Percentiles rank a stretch among this genome's conserved stretches.
Evolutionary conservation across 2,329 filamentous ascomycete genomes (phyloP).

Genomic region (Ophiostoma himal-ulmi): DNA sequence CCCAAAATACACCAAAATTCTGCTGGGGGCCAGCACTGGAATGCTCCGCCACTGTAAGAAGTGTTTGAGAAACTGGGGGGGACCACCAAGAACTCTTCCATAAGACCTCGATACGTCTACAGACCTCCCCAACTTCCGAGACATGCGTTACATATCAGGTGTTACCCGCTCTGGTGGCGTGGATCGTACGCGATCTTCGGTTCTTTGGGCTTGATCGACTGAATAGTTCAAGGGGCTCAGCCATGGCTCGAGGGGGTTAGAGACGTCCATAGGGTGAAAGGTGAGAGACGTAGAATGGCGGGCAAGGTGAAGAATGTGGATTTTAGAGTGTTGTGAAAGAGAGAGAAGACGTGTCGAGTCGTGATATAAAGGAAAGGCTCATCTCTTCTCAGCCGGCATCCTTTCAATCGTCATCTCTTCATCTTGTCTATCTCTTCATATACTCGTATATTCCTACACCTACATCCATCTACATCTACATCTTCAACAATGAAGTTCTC

Average conservation of each 20-base stretch:
- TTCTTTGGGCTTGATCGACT: conserved; percentile 2
- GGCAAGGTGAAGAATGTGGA: neutral
- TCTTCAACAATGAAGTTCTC: neutral
- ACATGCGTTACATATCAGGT: conserved; percentile 7
- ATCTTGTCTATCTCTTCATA: neutral
- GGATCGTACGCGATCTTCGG: neutral
- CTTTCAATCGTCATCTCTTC: neutral
- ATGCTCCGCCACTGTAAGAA: conserved; percentile 7
- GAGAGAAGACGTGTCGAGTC: neutral
- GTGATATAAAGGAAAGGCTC: neutral
- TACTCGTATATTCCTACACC: neutral
- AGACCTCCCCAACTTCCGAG: neutral
- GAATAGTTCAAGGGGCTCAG: neutral
- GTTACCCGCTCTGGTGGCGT: neutral
- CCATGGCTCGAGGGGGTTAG: neutral
- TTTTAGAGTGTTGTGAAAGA: neutral
- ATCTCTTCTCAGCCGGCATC: neutral
- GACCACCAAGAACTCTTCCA: neutral
- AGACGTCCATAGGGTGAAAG: neutral
- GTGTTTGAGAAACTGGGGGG: neutral
- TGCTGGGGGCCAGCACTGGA: neutral
- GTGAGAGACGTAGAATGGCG: neutral
- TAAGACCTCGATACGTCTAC: too few relatives aligned
- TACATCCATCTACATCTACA: neutral
- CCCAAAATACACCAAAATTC: neutral